Base-by-base conservation (phyloP, 1,139 yeast genomes). In the Geotrichum australiense region DNA sequence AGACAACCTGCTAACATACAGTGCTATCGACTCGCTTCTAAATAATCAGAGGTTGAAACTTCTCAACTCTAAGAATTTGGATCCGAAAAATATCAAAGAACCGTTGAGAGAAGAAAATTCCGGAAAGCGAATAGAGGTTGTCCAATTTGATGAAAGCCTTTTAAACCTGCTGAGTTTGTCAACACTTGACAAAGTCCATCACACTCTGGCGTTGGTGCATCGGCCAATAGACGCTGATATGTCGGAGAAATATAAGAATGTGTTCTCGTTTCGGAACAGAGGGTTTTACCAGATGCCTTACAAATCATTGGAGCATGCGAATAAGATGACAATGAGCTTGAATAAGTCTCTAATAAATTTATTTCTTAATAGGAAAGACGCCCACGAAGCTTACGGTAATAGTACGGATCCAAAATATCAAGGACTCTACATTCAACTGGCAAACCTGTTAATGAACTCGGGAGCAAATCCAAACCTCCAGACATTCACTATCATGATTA, bases 1-100 rank as follows among this genome's bases (percentile, higher is more conserved):
- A 2, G 61, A 56, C 30, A 45, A 51, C 33, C 49, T 56, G 37
- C 41, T 50, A 29, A 45, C 54, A 4, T 56, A 55, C 41, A 58
- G 53, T 36, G 46, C 53, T 10, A 51, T 53, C 46, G 58, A 56
- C 35, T 34, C 32, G 5, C 31, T 28, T 6, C 22, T 44, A 8
- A 44, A 41, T 33, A 23, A 35, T 18, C 37, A 37, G 21, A 32
- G 47, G 14, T 37, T 40, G 2, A 29, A 40, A n/a, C 39, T 41
- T n/a, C 23, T 32, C 15, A 38, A 35, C 28, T 26, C 29, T 4
- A 21, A 10, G n/a, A 18, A 30, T 7, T n/a, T 19, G 15, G n/a
- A n/a, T n/a, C n/a, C n/a, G 8, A 20, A 34, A 18, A 23, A 16
- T 7, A 6, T 5, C 7, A 21, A 29, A 29, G 18, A 5, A 29